A percentile compares a stretch with the other conserved stretches of the same genome.
phyloP scores from a whole-genome alignment of 163 green algal genomes.

The Scenedesmus sp. region DNA sequence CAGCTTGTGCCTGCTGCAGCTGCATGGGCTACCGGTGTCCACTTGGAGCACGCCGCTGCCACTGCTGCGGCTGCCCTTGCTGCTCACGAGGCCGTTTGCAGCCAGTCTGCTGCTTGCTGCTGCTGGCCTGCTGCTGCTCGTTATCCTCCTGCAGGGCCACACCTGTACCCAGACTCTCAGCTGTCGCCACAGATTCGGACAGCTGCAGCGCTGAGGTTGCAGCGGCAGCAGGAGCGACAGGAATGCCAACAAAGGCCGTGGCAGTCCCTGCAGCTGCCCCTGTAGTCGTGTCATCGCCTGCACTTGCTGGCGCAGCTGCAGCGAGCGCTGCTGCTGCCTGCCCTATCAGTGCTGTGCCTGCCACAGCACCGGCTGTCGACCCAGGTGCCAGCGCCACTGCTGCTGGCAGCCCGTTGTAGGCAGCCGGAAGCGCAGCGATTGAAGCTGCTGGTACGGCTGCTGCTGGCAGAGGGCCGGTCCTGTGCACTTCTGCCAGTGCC shows the following conservation, averaged over 20 bases:
- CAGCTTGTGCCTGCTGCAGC: neutral
- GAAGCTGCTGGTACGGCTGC: neutral
- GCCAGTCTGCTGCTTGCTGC: neutral
- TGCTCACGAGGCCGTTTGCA: neutral
- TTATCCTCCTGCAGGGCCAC: no score
- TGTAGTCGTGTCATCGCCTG: neutral
- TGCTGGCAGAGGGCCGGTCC: no score
- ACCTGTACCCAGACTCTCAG: conserved; percentile 24
- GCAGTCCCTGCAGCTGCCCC: neutral
- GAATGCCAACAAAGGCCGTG: neutral
- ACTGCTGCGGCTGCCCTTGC: neutral
- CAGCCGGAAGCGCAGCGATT: neutral
- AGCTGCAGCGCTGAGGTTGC: neutral
- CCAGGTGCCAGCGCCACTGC: neutral
- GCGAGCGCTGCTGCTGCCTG: neutral
- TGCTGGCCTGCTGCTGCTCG: neutral
- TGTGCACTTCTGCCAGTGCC: neutral
- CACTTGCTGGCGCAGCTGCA: neutral
- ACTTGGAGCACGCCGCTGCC: neutral
- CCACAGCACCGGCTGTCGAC: neutral
- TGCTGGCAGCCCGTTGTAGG: neutral
- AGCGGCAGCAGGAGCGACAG: neutral
- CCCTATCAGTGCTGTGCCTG: neutral
- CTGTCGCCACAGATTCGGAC: neutral
- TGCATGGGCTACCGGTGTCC: neutral